A percentile compares a stretch with the other conserved stretches of the same genome.
Evolutionary conservation across 208 protist species (phyloP).

Genomic region (Phytomonas francai): DNA sequence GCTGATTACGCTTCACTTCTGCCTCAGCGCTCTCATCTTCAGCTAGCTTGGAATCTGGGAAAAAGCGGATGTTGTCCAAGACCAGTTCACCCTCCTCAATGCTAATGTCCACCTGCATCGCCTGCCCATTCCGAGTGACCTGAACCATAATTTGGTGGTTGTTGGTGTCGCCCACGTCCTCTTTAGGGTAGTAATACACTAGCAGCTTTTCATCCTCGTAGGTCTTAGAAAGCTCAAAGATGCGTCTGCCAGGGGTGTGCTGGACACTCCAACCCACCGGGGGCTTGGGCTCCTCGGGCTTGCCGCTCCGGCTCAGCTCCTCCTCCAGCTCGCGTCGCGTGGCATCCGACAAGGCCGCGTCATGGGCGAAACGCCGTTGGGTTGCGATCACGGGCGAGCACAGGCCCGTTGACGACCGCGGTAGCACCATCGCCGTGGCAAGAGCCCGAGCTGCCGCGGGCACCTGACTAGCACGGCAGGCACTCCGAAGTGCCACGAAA

Average conservation of each 20-base stretch:
- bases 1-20: constrained; percentile 27
- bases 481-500: constrained; percentile 15
- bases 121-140: constrained; percentile 42
- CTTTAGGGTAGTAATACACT: constrained; percentile 55
- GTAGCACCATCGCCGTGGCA: not conserved
- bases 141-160: constrained; percentile 57
- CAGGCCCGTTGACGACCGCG: not conserved
- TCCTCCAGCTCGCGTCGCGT: constrained; percentile 74
- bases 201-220: constrained; percentile 77
- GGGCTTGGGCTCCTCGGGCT: constrained; percentile 59
- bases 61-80: constrained; percentile 67
- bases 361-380: constrained; percentile 45
- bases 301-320: constrained; percentile 65
- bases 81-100: constrained; percentile 82
- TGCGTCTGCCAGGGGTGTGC: constrained; percentile 50
- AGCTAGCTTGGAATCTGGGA: constrained; percentile 46
- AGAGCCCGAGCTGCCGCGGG: not conserved
- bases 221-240: constrained; percentile 56
- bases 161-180: constrained; percentile 33
- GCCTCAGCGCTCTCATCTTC: constrained; percentile 51
- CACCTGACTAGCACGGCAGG: constrained; percentile 11
- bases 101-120: constrained; percentile 58
- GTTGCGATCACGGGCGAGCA: constrained; percentile 7
- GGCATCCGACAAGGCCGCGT: constrained; percentile 42
- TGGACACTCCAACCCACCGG: constrained; percentile 67